Evolutionary conservation across 1,284 basidiomycete genomes (phyloP), one percentile per base, ranked within the genome.

Genomic region (Abortiporus biennis): DNA sequence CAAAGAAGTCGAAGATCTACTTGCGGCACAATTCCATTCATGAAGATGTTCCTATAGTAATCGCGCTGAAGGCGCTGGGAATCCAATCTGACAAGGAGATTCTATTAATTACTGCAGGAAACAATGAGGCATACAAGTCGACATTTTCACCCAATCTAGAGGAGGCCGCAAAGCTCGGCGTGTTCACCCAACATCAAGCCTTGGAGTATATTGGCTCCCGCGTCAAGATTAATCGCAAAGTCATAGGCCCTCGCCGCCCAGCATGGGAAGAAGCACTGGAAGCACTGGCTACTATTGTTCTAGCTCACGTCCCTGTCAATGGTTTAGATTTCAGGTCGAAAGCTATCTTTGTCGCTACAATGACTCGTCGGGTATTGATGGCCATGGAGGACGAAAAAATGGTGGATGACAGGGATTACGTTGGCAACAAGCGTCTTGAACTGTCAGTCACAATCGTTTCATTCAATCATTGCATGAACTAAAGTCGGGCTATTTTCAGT

Each of bases 41-140:
- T 56, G 96, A 99, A 64, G 92, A 95, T 56, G 91, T 99, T 33
- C 96, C 96, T 0, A 93, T 99, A 45, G 95, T 83, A 31, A 83
- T 99, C 55, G 94, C 92, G 6, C 83, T 99, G 56, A 99, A 98
- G 64, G 94, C 94, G 11, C 80, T 99, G 49, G 93, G 96, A 6
- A 84, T 98, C 50, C 92, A 95, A 53, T 93, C 96, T 0, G 96
- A 99, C 70, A 96, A 96, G 62, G 96, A 99, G 64, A 97, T 99
- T 34, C 78, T 99, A 13, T 78, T 98, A 36, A 77, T 98, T 38
- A 94, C 92, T 9, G 94, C 94, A 37, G 97, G 97, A 2, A 88
- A 84, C 51, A 87, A 92, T 40, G 94, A 97, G 54, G 75, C 82
- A 4, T 96, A 94, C 70, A 92, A 88, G 59, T 78, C 78, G 31